Evolutionary conservation across 129 eudicot species (phyloP), one percentile per base, ranked within the genome.

Genomic region (Tagetes patula): DNA sequence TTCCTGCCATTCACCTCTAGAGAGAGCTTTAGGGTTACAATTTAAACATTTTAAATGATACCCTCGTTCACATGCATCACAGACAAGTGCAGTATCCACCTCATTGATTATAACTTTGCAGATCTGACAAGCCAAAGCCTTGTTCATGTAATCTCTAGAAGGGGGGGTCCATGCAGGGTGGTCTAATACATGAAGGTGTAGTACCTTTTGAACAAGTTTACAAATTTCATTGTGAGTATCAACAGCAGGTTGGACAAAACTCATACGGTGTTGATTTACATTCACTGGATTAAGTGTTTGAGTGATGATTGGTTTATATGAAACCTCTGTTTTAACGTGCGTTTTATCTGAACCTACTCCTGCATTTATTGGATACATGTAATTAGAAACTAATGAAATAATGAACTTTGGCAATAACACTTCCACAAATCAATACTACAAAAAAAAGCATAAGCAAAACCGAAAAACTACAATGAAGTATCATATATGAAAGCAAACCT

Each of bases 61-160:
- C 47, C 94, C 99, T 79, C 93, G 85, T 83, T 95, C 99, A 82
- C 99, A 95, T 55, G 93, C 91, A 88, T 95, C 99, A 82, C 99
- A 95, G 34, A 95, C 82, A 71, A 90, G 88, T 75, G 87, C 78
- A n/a, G 67, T 83, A 77, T 88, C 96, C 69, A 95, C 87, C 30
- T 91, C 96, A 36, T 75, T 83, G 52, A 85, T 76, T 11, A 69
- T 56, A 43, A 42, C 36, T 77, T 85, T 86, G 88, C 99, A 95
- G 40, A 82, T 82, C 66, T 90, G 99, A 76, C 99, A 95, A 75
- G 85, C 27, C 82, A 90, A 76, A 12, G 95, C 79, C 89, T 85
- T 88, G 78, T 66, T 90, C 97, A 95, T 90, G 83, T 90, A 95
- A 64, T 88, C 97, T 67, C 96, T 83, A n/a, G 97, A 95, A 68